Base-by-base conservation (phyloP, 164 flowering plant species). In the Macadamia integrifolia region DNA sequence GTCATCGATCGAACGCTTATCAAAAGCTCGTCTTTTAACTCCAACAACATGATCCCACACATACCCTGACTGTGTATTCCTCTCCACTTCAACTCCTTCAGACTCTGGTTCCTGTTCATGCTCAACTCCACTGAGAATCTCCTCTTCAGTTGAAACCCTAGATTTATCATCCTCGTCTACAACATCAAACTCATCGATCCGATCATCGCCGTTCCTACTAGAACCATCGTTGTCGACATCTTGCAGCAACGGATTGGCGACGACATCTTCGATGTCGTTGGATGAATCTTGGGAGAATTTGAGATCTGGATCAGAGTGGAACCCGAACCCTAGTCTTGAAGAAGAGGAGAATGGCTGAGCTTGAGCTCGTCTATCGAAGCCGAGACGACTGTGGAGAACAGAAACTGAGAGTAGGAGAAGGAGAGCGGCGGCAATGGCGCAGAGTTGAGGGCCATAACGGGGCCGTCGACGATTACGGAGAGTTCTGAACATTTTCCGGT, bases 341-440 rank as follows among this genome's bases (percentile, higher is more conserved):
- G 66, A 29, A 31, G 66, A 29, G 42, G 29, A 60, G 46, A 48
- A 23, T 29, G 68, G 50, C 58, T 58, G 66, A 58, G 30, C 29
- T 18, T 66, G 69, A 12, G 40, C 68, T 35, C 55, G 75, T 46
- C 56, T 72, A 61, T 50, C 67, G 60, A 31, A 59, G 58, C 69
- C 66, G 78, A 91, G 95, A 66, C 94, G 94, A 59, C 79, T 74
- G 84, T 93, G 76, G 77, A 93, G 95, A 62, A 90, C 78, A n/a
- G 86, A 71, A 66, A 91, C 90, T 28, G 98, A 93, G 69, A 89
- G 64, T 67, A 93, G 92, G 80, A 93, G 96, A 56, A 93, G 91
- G 13, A 87, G 31, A n/a, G 98, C 96, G n/a, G 96, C 82, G 55
- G 73, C 9, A 2, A 77, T 57, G 64, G 96, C 92, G 84, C 98